Evolutionary conservation across 73 alveolate species (phyloP), one percentile per base, ranked within the genome.

Genomic region (Stentor roeselii): DNA sequence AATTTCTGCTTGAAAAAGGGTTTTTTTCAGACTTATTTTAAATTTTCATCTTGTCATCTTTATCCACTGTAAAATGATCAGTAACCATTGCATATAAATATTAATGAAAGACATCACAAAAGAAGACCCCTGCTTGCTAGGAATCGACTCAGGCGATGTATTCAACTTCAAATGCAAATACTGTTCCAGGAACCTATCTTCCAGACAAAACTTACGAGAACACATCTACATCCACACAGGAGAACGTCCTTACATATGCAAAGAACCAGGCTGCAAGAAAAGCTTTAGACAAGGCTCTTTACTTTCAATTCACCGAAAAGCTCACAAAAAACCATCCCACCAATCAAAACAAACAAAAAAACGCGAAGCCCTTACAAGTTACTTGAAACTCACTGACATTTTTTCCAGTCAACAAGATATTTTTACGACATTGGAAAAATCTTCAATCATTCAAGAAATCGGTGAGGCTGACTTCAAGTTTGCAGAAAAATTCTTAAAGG

Each of bases 211-310:
- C 84, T 76, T 94, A 61, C 87, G 91, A 83, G 93, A 97, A 0
- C 98, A 94, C 88, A 42, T 90, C 76, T 78, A 97, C 42, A 92
- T 88, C 37, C 98, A 94, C 84, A 94, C 98, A 4, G 98, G 98
- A 3, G 98, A 94, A 86, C 92, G 90, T 50, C 98, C 98, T 36
- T 94, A 94, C 84, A 89, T 90, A 4, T 92, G 97, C 41, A 83
- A 88, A 21, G 83, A 58, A 40, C 94, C 95, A 2, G 97, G 97
- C 61, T 92, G 97, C 60, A 61, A 78, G 58, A 86, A 92, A 84
- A 90, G 95, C 83, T 92, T 89, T 75, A 86, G 92, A 14, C 93
- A 92, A 75, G 75, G 90, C 36, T 60, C 89, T 78, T 86, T 88
- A 83, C 83, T 92, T 75, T 40, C 87, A 32, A 92, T 94, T 32